Evolutionary conservation across 2,329 filamentous ascomycete species (phyloP).

Genomic region (Ophiostoma sp.): DNA sequence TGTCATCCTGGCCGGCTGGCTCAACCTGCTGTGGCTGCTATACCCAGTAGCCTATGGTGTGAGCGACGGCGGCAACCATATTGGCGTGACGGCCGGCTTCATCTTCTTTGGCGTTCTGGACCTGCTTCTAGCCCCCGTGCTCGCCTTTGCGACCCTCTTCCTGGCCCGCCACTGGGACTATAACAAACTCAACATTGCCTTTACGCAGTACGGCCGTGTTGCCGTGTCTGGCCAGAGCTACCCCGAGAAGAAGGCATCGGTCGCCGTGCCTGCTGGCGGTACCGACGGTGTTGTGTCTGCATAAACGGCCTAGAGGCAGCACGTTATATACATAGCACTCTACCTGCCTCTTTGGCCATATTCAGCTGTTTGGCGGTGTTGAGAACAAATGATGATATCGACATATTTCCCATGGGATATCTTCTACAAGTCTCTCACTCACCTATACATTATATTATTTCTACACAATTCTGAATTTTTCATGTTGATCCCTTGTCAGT

Average conservation of each 20-base stretch:
- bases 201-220: slow-evolving; percentile 52
- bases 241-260: slow-evolving; percentile 41
- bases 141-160: slow-evolving; percentile 41
- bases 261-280: slow-evolving; percentile 16
- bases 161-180: slow-evolving; percentile 49
- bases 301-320: neutral
- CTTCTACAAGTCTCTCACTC: neutral
- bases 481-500: neutral
- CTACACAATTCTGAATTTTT: neutral
- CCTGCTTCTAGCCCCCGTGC: slow-evolving; percentile 43
- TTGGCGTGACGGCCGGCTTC: slow-evolving; percentile 42
- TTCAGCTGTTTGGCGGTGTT: neutral
- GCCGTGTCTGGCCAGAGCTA: slow-evolving; percentile 38
- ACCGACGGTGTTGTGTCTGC: slow-evolving; percentile 9
- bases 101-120: slow-evolving; percentile 54
- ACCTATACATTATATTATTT: neutral
- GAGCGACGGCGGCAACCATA: slow-evolving; percentile 48
- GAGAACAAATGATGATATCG: neutral
- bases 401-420: neutral
- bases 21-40: slow-evolving; percentile 49
- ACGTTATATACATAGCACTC: neutral
- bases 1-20: slow-evolving; percentile 42
- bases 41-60: slow-evolving; percentile 53
- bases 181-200: slow-evolving; percentile 45
- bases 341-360: neutral